Conservation (phyloP, 805 yeast species). For the Wickerhamomyces queroliae region DNA sequence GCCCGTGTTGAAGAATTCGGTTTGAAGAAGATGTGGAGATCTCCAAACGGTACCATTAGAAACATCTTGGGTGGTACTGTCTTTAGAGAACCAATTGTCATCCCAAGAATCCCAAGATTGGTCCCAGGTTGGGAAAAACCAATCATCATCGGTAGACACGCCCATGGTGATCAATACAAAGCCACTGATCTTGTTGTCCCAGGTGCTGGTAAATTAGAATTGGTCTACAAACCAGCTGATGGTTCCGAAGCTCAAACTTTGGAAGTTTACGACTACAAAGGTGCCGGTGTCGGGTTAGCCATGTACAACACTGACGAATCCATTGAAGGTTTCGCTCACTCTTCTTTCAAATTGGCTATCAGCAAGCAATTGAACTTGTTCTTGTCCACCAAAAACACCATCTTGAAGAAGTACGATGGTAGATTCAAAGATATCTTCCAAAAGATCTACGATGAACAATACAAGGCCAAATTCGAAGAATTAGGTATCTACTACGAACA, state of each 20-base stretch:
- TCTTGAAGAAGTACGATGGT: constrained; percentile 78
- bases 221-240: constrained; percentile 59
- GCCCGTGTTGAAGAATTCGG: constrained; percentile 69
- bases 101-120: constrained; percentile 69
- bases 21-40: constrained; percentile 77
- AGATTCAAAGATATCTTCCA: constrained; percentile 77
- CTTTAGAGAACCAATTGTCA: constrained; percentile 78
- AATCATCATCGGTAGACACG: constrained; percentile 81
- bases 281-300: constrained; percentile 70
- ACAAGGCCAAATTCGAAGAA: constrained; percentile 51
- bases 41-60: constrained; percentile 82
- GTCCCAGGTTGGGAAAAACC: constrained; percentile 81
- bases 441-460: constrained; percentile 52
- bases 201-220: constrained; percentile 59
- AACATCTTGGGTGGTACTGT: constrained; percentile 80
- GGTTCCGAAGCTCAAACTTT: constrained; percentile 43
- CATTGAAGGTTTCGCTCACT: constrained; percentile 71
- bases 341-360: constrained; percentile 72
- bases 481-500: constrained; percentile 71
- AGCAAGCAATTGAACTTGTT: constrained; percentile 57
- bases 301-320: constrained; percentile 84
- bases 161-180: constrained; percentile 80
- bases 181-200: constrained; percentile 70
- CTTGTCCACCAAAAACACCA: constrained; percentile 74
- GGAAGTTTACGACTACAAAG: constrained; percentile 58